Evolutionary conservation across 495 filamentous ascomycete genomes (phyloP).

Genomic region (Barbatosphaeria neglecta): DNA sequence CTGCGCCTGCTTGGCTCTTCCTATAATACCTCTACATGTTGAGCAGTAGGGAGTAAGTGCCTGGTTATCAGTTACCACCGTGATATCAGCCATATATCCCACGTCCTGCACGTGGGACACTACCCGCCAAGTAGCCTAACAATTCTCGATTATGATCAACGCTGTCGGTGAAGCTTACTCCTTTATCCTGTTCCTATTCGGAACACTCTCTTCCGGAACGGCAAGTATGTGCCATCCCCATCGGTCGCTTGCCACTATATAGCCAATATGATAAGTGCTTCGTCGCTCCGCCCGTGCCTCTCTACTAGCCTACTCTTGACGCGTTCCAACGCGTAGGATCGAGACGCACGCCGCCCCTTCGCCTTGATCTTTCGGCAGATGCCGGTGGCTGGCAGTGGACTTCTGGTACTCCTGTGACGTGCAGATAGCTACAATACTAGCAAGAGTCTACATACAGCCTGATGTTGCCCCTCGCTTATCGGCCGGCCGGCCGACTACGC

Average conservation of each 20-base stretch:
- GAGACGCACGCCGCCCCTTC: neutral
- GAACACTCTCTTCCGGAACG: neutral
- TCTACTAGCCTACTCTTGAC: neutral
- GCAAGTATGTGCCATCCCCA: neutral
- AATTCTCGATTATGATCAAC: no score
- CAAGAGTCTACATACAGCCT: neutral
- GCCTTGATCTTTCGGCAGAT: neutral
- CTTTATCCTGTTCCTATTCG: neutral
- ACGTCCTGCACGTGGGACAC: no score
- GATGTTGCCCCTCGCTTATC: slow-evolving; percentile 2
- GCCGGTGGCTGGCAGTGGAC: neutral
- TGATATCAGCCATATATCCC: no score
- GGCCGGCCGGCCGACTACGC: neutral
- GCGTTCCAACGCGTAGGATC: neutral
- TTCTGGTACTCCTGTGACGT: neutral
- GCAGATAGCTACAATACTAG: neutral
- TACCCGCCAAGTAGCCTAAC: no score
- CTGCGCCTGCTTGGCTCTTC: no score
- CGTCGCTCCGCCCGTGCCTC: no score
- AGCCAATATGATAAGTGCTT: no score
- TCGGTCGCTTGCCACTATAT: no score
- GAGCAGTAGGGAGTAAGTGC: no score
- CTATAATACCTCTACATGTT: no score
- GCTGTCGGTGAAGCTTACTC: no score
- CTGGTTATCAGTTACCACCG: no score